Conservation (phyloP, 1,139 yeast genomes). For the Hyphopichia fennica region DNA sequence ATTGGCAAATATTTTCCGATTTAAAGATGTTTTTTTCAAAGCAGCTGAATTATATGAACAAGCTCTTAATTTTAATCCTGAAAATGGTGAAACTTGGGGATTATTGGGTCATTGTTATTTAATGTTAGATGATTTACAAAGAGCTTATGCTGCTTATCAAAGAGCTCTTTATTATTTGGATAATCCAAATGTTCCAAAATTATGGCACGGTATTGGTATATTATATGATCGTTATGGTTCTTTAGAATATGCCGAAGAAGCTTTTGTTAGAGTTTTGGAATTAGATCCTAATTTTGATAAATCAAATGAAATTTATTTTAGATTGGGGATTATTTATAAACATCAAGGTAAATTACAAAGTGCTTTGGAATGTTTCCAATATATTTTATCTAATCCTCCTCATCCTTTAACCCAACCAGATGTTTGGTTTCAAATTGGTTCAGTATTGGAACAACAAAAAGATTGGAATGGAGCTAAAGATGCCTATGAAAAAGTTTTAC, state of each 20-base stretch:
- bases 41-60: conserved; percentile 93
- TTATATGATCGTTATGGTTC: conserved; percentile 95
- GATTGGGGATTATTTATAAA: conserved; percentile 95
- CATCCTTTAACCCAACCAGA: conserved; percentile 95
- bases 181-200: conserved; percentile 92
- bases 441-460: conserved; percentile 90
- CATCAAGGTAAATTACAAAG: conserved; percentile 86
- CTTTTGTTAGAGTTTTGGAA: conserved; percentile 92
- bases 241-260: conserved; percentile 95
- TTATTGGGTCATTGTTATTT: conserved; percentile 93
- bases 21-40: conserved; percentile 85
- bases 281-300: conserved; percentile 95
- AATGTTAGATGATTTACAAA: conserved; percentile 93
- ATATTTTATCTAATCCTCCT: conserved; percentile 88
- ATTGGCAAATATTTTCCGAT: conserved; percentile 83
- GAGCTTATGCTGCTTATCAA: conserved; percentile 96
- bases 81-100: conserved; percentile 97
- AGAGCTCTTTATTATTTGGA: conserved; percentile 89
- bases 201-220: conserved; percentile 98
- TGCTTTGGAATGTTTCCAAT: conserved; percentile 91
- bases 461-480: conserved; percentile 91
- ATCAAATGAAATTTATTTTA: conserved; percentile 92
- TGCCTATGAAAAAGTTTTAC: conserved; percentile 89
- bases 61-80: conserved; percentile 78
- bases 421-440: conserved; percentile 98